phyloP scores from a whole-genome alignment of 176 grass and related monocot genomes.

The Triticum dicoccoides region DNA sequence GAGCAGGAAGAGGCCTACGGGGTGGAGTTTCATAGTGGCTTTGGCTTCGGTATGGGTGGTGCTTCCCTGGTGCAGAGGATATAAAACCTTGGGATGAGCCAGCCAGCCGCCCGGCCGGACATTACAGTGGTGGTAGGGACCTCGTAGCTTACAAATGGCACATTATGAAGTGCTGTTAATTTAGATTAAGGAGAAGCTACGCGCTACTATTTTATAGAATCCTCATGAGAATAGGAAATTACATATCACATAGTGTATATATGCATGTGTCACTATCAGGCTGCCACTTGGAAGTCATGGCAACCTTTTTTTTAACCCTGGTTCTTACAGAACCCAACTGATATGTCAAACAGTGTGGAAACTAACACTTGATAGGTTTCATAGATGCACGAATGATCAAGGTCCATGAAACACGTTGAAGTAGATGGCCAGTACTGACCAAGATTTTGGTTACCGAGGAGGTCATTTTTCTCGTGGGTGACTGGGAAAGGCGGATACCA shows the following conservation, averaged over 20 bases:
- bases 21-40: not conserved
- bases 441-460: too few species aligned
- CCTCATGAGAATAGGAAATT: not conserved
- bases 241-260: not conserved
- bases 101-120: not conserved
- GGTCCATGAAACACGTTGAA: too few species aligned
- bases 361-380: not conserved
- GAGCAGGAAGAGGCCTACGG: not conserved
- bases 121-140: not conserved
- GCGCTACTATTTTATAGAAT: too few species aligned
- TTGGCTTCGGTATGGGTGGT: not conserved
- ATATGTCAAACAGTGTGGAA: not conserved
- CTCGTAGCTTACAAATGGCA: not conserved
- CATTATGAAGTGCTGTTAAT: too few species aligned
- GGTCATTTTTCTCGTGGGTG: too few species aligned
- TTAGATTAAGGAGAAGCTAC: too few species aligned
- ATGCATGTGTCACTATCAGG: not conserved
- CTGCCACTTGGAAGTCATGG: not conserved
- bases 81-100: not conserved
- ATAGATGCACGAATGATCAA: not conserved
- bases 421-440: too few species aligned
- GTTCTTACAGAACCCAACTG: not conserved
- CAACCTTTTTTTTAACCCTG: too few species aligned
- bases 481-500: too few species aligned
- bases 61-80: not conserved